These are phyloP conservation scores for Mortierella sp. DNA, from an alignment of 371 early-diverging fungal species.

Conservation along the genomic window DNA sequence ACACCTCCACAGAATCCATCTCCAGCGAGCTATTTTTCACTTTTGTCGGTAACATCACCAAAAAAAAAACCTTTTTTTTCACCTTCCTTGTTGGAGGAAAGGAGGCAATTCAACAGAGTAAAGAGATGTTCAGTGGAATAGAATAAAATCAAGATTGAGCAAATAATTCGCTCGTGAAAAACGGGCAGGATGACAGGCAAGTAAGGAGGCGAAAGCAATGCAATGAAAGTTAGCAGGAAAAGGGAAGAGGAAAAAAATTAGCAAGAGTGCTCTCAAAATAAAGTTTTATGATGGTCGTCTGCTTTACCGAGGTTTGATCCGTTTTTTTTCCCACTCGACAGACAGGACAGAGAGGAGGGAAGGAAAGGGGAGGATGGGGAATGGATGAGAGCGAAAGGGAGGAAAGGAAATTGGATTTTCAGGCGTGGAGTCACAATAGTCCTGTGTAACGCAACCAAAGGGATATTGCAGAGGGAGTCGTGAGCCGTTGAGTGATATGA, in stretches of 20 bases:
- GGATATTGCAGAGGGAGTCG: neutral
- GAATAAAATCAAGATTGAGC: neutral
- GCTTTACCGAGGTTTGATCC: slow-evolving; percentile 14
- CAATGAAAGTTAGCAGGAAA: too few species aligned
- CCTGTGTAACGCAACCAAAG: neutral
- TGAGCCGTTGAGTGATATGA: neutral
- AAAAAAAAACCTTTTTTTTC: too few species aligned
- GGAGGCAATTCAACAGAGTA: neutral
- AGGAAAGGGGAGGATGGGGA: too few species aligned
- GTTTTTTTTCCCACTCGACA: neutral
- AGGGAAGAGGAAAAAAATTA: neutral
- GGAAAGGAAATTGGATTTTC: neutral
- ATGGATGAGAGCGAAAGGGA: neutral
- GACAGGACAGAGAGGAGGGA: neutral
- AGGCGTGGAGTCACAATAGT: neutral
- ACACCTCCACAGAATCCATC: too few species aligned
- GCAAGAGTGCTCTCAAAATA: neutral
- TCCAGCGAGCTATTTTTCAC: too few species aligned
- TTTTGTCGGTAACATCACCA: too few species aligned
- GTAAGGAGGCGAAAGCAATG: too few species aligned
- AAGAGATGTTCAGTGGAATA: neutral
- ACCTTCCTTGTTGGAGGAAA: too few species aligned
- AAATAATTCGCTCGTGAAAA: neutral
- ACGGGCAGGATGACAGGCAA: neutral
- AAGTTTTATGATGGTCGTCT: neutral